Conservation (phyloP, 192 early-diverging fungal genomes). For the Podila clonocystis region DNA sequence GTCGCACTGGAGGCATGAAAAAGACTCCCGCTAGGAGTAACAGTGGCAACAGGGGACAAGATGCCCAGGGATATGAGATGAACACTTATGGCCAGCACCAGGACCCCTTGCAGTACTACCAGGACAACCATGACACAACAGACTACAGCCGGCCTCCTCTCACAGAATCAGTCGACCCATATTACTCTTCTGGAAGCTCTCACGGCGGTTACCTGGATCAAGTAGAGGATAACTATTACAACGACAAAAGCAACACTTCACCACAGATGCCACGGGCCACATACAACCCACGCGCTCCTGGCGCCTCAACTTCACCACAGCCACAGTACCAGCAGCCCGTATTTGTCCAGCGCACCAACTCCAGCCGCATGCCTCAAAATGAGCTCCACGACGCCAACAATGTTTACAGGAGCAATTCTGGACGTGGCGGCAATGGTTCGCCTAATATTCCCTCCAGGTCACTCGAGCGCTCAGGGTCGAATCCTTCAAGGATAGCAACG, state of each 20-base stretch:
- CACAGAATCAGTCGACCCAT: conserved; percentile 27
- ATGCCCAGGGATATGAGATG: conserved; percentile 27
- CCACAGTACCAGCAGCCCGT: conserved; percentile 15
- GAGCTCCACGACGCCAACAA: conserved; percentile 33
- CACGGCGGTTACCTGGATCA: conserved; percentile 38
- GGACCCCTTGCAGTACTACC: background rate
- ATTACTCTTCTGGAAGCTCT: conserved; percentile 46
- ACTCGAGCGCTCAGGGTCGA: conserved; percentile 19
- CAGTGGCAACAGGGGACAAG: conserved; percentile 10
- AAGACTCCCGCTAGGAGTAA: conserved; percentile 1
- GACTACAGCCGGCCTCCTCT: conserved; percentile 43
- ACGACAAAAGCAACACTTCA: background rate
- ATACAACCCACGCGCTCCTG: conserved; percentile 5
- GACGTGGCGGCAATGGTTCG: conserved; percentile 10
- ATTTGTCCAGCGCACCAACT: conserved; percentile 26
- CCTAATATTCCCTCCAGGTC: conserved; percentile 8
- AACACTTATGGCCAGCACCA: conserved; percentile 23
- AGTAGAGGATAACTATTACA: conserved; percentile 23
- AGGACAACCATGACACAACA: conserved; percentile 31
- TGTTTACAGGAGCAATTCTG: conserved; percentile 30
- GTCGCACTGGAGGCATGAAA: conserved; percentile 47
- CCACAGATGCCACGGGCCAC: conserved; percentile 18
- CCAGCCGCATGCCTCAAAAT: conserved; percentile 26
- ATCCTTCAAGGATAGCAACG: conserved; percentile 22
- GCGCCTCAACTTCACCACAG: conserved; percentile 10